Percentiles rank a stretch among this genome's conserved stretches.
phyloP scores from a whole-genome alignment of 148 eudicot species.

The Chenopodium quinoa region DNA sequence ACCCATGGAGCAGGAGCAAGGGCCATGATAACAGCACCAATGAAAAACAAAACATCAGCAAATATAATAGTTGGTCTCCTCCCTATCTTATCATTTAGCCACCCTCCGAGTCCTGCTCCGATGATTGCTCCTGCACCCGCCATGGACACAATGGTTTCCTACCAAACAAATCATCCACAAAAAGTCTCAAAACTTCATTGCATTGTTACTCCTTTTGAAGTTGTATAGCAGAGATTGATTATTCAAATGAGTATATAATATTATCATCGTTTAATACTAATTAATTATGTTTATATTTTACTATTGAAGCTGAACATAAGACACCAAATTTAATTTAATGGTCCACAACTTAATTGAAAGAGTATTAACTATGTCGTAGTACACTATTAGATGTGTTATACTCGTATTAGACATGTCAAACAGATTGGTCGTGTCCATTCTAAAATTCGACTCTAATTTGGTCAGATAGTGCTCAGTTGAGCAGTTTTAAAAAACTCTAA shows the following conservation, averaged over 20 bases:
- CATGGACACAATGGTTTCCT: constrained; percentile 44
- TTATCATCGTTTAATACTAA: too few relatives aligned
- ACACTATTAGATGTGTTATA: too few relatives aligned
- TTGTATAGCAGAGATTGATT: too few relatives aligned
- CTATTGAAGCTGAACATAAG: neutral
- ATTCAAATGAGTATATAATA: too few relatives aligned
- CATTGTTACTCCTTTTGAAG: neutral
- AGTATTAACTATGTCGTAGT: too few relatives aligned
- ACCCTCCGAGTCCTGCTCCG: constrained; percentile 43
- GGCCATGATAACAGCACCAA: constrained; percentile 41
- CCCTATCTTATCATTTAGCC: constrained; percentile 39
- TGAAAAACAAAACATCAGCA: constrained; percentile 36
- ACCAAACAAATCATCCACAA: neutral
- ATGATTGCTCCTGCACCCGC: constrained; percentile 46
- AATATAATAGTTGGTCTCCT: constrained; percentile 32
- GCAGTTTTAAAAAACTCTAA: too few relatives aligned
- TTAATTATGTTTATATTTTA: too few relatives aligned
- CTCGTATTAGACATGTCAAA: too few relatives aligned
- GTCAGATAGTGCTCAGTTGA: too few relatives aligned
- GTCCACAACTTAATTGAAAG: neutral
- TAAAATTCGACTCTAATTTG: too few relatives aligned
- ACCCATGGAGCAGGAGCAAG: constrained; percentile 40
- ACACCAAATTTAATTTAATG: neutral
- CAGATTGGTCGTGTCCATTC: too few relatives aligned
- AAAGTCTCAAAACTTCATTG: neutral